These are phyloP conservation scores for Podospora pseudopauciseta DNA, from an alignment of 495 filamentous ascomycete species.

Conservation along the genomic window DNA sequence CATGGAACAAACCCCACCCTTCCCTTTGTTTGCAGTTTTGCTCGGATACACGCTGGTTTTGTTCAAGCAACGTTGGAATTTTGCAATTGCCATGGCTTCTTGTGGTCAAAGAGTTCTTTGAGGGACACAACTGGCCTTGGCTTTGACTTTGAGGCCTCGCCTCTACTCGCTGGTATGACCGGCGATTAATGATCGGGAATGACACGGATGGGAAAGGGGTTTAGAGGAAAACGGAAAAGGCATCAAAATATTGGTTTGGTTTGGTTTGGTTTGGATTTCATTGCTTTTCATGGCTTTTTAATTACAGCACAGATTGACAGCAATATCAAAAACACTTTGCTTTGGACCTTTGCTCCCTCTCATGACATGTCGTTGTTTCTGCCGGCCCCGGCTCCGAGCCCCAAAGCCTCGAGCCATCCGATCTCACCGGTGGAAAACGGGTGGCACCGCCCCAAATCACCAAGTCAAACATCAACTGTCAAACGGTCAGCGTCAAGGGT, in stretches of 20 bases:
- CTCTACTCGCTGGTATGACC: too few relatives aligned
- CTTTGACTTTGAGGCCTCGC: too few relatives aligned
- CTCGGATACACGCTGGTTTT: background rate
- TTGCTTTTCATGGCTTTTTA: background rate
- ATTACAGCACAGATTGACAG: background rate
- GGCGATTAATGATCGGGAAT: too few relatives aligned
- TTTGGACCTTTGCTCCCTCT: too few relatives aligned
- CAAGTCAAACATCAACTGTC: background rate
- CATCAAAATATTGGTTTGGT: background rate
- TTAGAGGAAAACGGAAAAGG: background rate
- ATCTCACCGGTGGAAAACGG: background rate
- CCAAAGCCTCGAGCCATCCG: background rate
- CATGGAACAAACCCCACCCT: background rate
- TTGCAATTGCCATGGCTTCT: background rate
- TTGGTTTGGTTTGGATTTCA: background rate
- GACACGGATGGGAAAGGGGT: too few relatives aligned
- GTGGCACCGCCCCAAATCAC: background rate
- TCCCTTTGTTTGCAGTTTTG: background rate
- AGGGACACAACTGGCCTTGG: too few relatives aligned
- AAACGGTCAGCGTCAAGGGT: background rate
- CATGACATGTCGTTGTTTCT: background rate
- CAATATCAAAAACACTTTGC: background rate
- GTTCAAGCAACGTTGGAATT: background rate
- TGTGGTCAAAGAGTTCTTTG: too few relatives aligned
- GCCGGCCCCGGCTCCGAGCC: background rate